These are phyloP conservation scores for Roridomyces roridus DNA, from an alignment of 768 basidiomycete genomes.

Conservation along the genomic window DNA sequence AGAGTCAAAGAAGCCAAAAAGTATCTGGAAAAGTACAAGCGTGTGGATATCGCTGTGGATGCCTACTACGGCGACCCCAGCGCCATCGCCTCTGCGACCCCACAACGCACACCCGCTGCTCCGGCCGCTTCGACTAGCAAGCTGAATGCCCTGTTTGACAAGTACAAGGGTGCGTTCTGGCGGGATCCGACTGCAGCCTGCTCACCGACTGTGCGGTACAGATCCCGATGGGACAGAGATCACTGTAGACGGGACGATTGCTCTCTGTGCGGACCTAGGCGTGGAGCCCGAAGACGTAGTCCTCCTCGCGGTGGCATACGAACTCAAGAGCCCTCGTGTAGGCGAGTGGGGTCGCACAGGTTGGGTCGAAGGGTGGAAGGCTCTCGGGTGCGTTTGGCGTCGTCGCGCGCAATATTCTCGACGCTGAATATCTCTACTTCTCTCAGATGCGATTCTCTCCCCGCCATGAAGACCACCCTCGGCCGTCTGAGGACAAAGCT, in stretches of 20 bases:
- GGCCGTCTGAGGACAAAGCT: conserved; percentile 62
- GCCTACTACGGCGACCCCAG: conserved; percentile 69
- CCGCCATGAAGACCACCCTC: conserved; percentile 64
- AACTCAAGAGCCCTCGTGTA: conserved; percentile 76
- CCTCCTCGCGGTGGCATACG: conserved; percentile 80
- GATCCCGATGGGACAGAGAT: conserved; percentile 63
- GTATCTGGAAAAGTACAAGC: conserved; percentile 73
- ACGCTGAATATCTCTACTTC: not conserved
- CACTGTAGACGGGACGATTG: conserved; percentile 80
- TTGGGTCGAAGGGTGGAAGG: conserved; percentile 86
- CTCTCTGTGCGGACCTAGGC: conserved; percentile 70
- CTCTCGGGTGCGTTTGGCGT: conserved; percentile 57
- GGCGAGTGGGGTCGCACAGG: conserved; percentile 74
- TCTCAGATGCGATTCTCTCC: conserved; percentile 68
- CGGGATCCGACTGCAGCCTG: too few species aligned
- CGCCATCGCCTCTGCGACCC: conserved; percentile 31
- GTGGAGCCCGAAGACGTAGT: conserved; percentile 85
- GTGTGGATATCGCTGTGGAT: conserved; percentile 76
- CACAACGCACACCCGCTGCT: conserved; percentile 25
- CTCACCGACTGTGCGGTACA: too few species aligned
- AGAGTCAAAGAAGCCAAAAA: conserved; percentile 66
- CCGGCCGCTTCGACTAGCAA: conserved; percentile 57
- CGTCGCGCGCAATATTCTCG: too few species aligned
- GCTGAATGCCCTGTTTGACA: conserved; percentile 63
- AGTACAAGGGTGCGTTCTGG: conserved; percentile 63